A percentile compares a stretch with the other conserved stretches of the same genome.
Conservation (phyloP, 768 basidiomycete genomes). For the Neoboletus magnificus region DNA sequence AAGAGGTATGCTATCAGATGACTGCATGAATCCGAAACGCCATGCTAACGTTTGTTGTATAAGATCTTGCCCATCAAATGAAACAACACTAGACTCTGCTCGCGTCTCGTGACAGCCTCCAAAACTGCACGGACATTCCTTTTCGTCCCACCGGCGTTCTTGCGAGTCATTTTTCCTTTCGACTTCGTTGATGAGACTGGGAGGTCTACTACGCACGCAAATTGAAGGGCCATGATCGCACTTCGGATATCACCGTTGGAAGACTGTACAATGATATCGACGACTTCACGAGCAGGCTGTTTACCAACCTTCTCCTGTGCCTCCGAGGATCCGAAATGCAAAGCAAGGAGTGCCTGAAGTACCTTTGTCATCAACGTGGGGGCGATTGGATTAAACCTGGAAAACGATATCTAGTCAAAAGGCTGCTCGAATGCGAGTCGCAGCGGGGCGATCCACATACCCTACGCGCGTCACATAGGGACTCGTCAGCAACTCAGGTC, state of each 20-base stretch:
- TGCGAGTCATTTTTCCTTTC: slow-evolving; percentile 31
- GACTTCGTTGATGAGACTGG: slow-evolving; percentile 13
- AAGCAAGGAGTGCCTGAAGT: slow-evolving; percentile 54
- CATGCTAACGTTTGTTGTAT: slow-evolving; percentile 81
- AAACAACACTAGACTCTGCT: slow-evolving; percentile 85
- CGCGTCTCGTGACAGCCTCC: slow-evolving; percentile 75
- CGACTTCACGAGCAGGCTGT: slow-evolving; percentile 56
- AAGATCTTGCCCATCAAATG: slow-evolving; percentile 91
- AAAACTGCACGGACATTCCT: slow-evolving; percentile 40
- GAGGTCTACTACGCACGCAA: slow-evolving; percentile 57
- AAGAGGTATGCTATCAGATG: slow-evolving; percentile 2
- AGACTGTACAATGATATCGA: slow-evolving; percentile 75
- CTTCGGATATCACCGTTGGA: slow-evolving; percentile 91
- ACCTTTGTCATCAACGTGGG: slow-evolving; percentile 81
- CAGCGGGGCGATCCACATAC: slow-evolving; percentile 43
- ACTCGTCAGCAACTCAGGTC: slow-evolving; percentile 62
- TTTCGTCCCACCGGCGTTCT: slow-evolving; percentile 22
- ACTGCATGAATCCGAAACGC: neutral
- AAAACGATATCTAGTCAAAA: slow-evolving; percentile 1
- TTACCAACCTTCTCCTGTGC: slow-evolving; percentile 13
- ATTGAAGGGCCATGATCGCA: slow-evolving; percentile 91
- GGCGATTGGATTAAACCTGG: slow-evolving; percentile 90
- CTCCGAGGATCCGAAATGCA: slow-evolving; percentile 41
- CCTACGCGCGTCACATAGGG: slow-evolving; percentile 77
- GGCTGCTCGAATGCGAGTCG: neutral